Conservation (phyloP, 768 basidiomycete species). For the Cyathus striatus region DNA sequence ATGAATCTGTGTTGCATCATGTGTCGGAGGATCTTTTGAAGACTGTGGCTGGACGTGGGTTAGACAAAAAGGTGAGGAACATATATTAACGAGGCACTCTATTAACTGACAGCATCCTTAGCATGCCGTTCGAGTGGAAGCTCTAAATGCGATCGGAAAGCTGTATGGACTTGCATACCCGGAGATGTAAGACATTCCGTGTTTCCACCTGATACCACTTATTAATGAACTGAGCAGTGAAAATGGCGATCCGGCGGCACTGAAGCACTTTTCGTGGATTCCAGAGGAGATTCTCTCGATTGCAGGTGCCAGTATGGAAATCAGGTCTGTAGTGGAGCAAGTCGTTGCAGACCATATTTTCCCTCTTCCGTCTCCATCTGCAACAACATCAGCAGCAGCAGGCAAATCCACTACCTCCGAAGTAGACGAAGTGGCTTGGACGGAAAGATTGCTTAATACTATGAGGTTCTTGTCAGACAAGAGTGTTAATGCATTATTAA, state of each 20-base stretch:
- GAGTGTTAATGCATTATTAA: conserved; percentile 50
- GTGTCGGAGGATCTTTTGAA: conserved; percentile 60
- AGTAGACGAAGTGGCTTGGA: conserved; percentile 80
- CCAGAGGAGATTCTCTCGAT: conserved; percentile 67
- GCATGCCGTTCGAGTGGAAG: conserved; percentile 65
- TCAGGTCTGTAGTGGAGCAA: conserved; percentile 63
- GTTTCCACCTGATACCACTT: conserved; percentile 2
- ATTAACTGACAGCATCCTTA: conserved; percentile 18
- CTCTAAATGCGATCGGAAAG: conserved; percentile 69
- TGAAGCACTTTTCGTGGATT: conserved; percentile 89
- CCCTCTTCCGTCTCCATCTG: conserved; percentile 58
- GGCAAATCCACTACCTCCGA: no score
- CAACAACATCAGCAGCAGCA: conserved; percentile 38
- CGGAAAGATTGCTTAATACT: conserved; percentile 71
- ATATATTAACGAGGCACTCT: no score
- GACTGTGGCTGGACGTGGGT: conserved; percentile 61
- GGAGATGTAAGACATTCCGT: conserved; percentile 71
- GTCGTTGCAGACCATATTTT: conserved; percentile 73
- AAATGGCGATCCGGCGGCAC: conserved; percentile 66
- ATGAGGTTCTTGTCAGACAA: conserved; percentile 66
- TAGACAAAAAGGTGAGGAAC: conserved; percentile 85
- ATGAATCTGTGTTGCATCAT: conserved; percentile 84
- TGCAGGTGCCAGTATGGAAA: conserved; percentile 45
- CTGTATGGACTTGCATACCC: conserved; percentile 80
- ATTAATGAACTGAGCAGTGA: conserved; percentile 46